Base-by-base conservation (phyloP, 2,329 filamentous ascomycete genomes). In the Lachnellula hyalina region DNA sequence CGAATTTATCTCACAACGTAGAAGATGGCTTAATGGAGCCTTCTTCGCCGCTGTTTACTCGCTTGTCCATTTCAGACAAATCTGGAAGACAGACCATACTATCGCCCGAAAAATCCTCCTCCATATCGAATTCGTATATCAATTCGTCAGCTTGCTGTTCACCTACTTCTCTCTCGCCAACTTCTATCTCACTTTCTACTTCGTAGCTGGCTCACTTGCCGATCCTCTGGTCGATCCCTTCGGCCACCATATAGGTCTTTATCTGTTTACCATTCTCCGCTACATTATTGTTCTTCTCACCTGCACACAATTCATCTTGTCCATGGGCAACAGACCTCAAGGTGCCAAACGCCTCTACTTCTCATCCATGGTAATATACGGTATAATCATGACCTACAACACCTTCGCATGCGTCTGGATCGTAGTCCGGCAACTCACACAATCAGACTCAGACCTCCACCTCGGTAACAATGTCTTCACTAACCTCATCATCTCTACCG, bases 11-110 rank as follows among this genome's bases (percentile, higher is more conserved):
- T 97, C 92, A 0, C 94, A 99, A 69, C 87, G 94, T 68, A 85
- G 94, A 69, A 84, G 94, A 72, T 99, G 94, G 94, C 85, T 99
- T 59, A 99, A 99, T 70, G 94, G 94, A 68, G 94, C 94, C 62
- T 99, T 99, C 77, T 99, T 99, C 70, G 95, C 94, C 0, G 94
- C 94, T 44, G 92, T 97, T 51, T 99, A 97, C 77, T 97, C 93
- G 1, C 83, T 97, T 3, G 88, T 96, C 42, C 94, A 99, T 73
- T 96, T 93, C 72, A 86, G 82, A 64, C 95, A 99, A 73, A 86
- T 99, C 67, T 96, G 93, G 89, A 74, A 75, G 23, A 99, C 94
- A 0, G 94, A 97, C 70, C 94, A 99, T 72, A 94, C 90, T 0
- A 67, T 97, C 21, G 80, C 85, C 38, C 88, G 94, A 63, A 99